Conservation (phyloP, 2,329 filamentous ascomycete species). For the Sarocladiaceae sp. region DNA sequence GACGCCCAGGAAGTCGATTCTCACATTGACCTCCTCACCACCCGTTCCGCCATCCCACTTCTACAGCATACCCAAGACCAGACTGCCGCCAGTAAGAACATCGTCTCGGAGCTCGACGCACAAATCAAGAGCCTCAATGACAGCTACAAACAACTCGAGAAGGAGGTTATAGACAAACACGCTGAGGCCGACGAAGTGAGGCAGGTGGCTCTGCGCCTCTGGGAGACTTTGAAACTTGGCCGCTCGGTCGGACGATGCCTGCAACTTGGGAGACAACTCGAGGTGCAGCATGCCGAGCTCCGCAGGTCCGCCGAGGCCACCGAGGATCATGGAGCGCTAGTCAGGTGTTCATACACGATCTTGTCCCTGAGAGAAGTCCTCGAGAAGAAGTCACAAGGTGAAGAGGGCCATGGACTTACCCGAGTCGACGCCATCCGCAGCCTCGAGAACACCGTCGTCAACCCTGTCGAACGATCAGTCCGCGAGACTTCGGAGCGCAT, state of each 20-base stretch:
- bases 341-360: constrained; percentile 76
- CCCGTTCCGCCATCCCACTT: constrained; percentile 73
- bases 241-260: constrained; percentile 72
- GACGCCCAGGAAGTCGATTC: constrained; percentile 96
- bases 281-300: constrained; percentile 72
- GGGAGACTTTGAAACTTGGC: constrained; percentile 72
- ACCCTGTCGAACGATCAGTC: constrained; percentile 68
- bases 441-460: constrained; percentile 62
- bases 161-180: constrained; percentile 80
- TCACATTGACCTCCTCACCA: constrained; percentile 85
- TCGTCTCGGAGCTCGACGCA: constrained; percentile 69
- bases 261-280: constrained; percentile 76
- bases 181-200: constrained; percentile 79
- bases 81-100: constrained; percentile 62
- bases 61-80: constrained; percentile 72
- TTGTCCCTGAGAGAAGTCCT: constrained; percentile 70
- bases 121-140: constrained; percentile 77
- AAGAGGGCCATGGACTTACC: constrained; percentile 72
- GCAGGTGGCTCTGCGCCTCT: constrained; percentile 68
- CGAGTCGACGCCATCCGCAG: constrained; percentile 65
- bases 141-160: constrained; percentile 78
- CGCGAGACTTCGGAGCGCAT: constrained; percentile 69
- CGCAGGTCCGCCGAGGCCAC: constrained; percentile 33
- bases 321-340: constrained; percentile 71
- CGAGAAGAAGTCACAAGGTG: constrained; percentile 56